Conservation (phyloP, 2,329 filamentous ascomycete species). For the Pseudogymnoascus destructans region DNA sequence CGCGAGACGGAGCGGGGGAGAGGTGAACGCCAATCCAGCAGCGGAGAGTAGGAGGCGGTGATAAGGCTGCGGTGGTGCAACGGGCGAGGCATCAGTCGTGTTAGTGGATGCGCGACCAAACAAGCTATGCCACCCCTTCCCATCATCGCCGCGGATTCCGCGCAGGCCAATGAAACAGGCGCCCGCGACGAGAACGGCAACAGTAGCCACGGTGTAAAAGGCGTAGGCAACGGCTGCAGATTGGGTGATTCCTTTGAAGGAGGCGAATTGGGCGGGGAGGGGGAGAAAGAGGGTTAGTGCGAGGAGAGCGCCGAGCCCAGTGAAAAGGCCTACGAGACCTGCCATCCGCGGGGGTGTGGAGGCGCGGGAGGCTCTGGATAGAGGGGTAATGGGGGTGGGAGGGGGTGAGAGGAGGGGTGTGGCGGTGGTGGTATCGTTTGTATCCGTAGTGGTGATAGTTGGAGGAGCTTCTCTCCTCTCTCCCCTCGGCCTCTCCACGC, state of each 20-base stretch:
- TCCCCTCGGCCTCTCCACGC: constrained; percentile 23
- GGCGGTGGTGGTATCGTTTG: background rate
- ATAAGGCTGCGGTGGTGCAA: constrained; percentile 36
- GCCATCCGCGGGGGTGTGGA: constrained; percentile 53
- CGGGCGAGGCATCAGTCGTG: background rate
- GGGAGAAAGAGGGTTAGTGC: constrained; percentile 75
- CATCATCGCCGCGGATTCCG: constrained; percentile 56
- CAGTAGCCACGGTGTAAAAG: constrained; percentile 71
- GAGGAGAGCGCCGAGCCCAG: constrained; percentile 79
- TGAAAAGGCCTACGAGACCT: constrained; percentile 83
- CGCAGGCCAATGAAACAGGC: constrained; percentile 70
- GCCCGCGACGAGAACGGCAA: constrained; percentile 59
- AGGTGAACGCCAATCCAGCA: constrained; percentile 57
- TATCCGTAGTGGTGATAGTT: constrained; percentile 25
- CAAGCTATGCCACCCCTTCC: constrained; percentile 55
- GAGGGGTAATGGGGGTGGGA: constrained; percentile 12
- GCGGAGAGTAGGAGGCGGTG: constrained; percentile 48
- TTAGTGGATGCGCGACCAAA: constrained; percentile 28
- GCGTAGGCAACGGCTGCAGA: constrained; percentile 65
- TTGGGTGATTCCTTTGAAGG: constrained; percentile 57
- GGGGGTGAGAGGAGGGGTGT: background rate
- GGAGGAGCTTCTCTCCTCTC: background rate
- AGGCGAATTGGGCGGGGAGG: constrained; percentile 65
- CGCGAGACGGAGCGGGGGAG: constrained; percentile 68
- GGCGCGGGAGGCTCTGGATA: constrained; percentile 13